Evolutionary conservation across 2,329 filamentous ascomycete genomes (phyloP).

Genomic region (Chaetothyriales sp.): DNA sequence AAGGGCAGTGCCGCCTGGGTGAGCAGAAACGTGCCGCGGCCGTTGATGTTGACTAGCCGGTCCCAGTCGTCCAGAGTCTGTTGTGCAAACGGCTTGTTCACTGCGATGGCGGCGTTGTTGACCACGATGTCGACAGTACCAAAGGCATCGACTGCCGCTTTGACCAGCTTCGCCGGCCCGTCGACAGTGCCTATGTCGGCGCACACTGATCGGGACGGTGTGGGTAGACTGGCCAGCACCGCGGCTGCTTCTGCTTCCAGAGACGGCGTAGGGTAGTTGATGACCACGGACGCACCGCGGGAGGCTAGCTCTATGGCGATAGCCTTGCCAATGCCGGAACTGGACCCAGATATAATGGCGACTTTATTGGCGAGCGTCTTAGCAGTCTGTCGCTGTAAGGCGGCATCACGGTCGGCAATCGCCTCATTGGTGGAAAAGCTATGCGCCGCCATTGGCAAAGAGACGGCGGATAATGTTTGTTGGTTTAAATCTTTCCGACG

Average conservation of each 20-base stretch:
- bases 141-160: constrained; percentile 23
- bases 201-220: constrained; percentile 25
- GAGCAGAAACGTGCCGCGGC: constrained; percentile 32
- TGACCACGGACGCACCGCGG: constrained; percentile 32
- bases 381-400: background rate
- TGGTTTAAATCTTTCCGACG: background rate
- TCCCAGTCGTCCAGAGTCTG: constrained; percentile 32
- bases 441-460: background rate
- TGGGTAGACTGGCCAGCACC: constrained; percentile 19
- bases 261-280: constrained; percentile 17
- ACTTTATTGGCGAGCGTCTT: constrained; percentile 19
- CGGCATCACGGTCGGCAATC: background rate
- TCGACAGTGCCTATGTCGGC: constrained; percentile 28
- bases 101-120: constrained; percentile 27
- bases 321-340: constrained; percentile 35
- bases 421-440: background rate
- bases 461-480: background rate
- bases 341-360: constrained; percentile 35
- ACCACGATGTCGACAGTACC: constrained; percentile 29
- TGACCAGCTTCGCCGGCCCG: constrained; percentile 25
- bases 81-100: constrained; percentile 4
- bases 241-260: background rate
- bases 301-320: constrained; percentile 31
- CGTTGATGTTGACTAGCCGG: constrained; percentile 30
- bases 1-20: constrained; percentile 20